Conservation (phyloP, 306 rosid genomes). For the Aeschynomene evenia region DNA sequence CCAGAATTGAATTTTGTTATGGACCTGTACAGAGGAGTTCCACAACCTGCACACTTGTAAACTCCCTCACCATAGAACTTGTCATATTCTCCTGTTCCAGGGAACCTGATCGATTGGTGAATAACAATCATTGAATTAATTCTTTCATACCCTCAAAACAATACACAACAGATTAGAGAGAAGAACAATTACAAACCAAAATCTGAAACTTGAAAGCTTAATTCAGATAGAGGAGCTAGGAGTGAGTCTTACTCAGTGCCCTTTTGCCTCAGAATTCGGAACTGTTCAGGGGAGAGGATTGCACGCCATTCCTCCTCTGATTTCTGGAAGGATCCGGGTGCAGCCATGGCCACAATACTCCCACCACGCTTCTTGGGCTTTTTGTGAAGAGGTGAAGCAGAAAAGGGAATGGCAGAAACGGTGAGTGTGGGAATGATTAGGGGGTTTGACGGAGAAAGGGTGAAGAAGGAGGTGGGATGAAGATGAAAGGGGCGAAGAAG, state of each 20-base stretch:
- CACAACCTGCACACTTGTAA: conserved; percentile 68
- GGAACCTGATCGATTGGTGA: conserved; percentile 57
- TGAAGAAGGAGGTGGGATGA: conserved; percentile 2
- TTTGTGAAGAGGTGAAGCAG: neutral
- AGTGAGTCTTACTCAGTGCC: conserved; percentile 66
- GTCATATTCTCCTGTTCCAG: conserved; percentile 76
- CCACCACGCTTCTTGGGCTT: conserved; percentile 41
- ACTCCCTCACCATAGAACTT: conserved; percentile 67
- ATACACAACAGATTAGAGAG: neutral
- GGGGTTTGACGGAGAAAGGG: conserved; percentile 26
- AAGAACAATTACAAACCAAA: neutral
- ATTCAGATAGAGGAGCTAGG: neutral
- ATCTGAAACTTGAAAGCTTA: neutral
- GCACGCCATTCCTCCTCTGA: conserved; percentile 78
- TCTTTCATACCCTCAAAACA: neutral
- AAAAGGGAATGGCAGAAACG: conserved; percentile 2
- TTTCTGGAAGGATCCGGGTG: conserved; percentile 54
- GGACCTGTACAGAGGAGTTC: conserved; percentile 47
- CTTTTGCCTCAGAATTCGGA: conserved; percentile 74
- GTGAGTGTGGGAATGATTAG: too few relatives aligned
- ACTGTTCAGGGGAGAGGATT: conserved; percentile 74
- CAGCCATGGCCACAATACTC: conserved; percentile 65
- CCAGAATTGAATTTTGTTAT: conserved; percentile 70
- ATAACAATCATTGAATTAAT: too few relatives aligned
- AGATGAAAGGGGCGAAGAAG: neutral